Conservation (phyloP, 176 grass and related monocot species). For the Bromus sterilis region DNA sequence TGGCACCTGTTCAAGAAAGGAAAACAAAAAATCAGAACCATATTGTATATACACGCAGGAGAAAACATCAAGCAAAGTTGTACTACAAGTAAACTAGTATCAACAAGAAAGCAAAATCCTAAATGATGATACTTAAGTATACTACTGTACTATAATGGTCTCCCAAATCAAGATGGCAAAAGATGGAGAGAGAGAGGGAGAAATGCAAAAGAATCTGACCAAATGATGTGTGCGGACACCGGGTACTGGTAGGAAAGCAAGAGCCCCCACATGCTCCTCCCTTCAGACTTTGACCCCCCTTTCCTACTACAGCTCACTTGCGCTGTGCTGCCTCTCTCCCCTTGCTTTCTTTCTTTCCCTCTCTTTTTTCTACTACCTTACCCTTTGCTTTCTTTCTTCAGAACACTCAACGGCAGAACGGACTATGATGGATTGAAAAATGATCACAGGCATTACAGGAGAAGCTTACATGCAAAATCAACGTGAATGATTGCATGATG, state of each 20-base stretch:
- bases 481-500: background rate
- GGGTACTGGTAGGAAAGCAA: slow-evolving; percentile 48
- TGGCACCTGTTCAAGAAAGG: background rate
- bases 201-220: background rate
- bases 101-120: background rate
- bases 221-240: slow-evolving; percentile 28
- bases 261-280: slow-evolving; percentile 37
- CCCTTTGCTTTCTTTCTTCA: slow-evolving; percentile 20
- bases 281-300: slow-evolving; percentile 44
- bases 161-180: background rate
- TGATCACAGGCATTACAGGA: background rate
- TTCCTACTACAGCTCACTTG: slow-evolving; percentile 52
- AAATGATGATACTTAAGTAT: too few species aligned
- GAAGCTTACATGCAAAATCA: background rate
- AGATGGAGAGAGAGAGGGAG: background rate
- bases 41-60: background rate
- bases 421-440: background rate
- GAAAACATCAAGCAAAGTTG: background rate
- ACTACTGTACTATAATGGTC: too few species aligned
- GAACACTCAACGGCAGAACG: slow-evolving; percentile 8
- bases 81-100: too few species aligned
- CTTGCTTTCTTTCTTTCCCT: background rate
- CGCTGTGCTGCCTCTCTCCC: slow-evolving; percentile 20
- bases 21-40: background rate
- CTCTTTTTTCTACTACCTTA: background rate